Base-by-base conservation (phyloP, 2,329 filamentous ascomycete species). In the Ampelomyces quisqualis region DNA sequence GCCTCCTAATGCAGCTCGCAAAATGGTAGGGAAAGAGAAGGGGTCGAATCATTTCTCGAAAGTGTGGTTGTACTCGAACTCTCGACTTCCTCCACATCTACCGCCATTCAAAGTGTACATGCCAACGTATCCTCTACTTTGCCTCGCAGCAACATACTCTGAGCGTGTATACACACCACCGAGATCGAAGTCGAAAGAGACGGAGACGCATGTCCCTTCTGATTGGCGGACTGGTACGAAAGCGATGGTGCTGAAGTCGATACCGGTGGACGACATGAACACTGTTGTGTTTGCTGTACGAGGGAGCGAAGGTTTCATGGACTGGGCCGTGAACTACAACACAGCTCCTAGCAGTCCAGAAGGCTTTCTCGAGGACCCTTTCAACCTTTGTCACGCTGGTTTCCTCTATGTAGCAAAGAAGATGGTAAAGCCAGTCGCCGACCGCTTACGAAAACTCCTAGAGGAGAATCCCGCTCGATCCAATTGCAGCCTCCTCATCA, bases 251-350 rank as follows among this genome's bases (percentile, higher is more conserved):
- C 83, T 94, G 61, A 91, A 90, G 60, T 88, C 85, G 0, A 77
- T 90, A 0, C 81, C 87, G 1, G 81, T 90, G 62, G 88, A 93
- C 58, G 77, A 88, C 56, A 82, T 84, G 71, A 81, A 87, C 60
- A 84, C 84, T 13, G 84, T 95, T 40, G 85, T 94, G 8, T 87
- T 95, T 57, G 88, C 89, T 10, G 87, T 95, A 47, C 81, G 89
- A 14, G 89, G 89, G 14, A 89, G 84, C 1, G 81, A 88, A 17
- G 86, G 81, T 5, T 86, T 93, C 54, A 82, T 86, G 72, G 89
- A 95, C 69, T 95, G 89, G 89, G 79, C 85, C 2, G 86, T 93
- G 31, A 94, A 95, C 64, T 77, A 93, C 38, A 81, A 86, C 34
- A 79, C 79, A 1, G 80, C 78, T 0, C 88, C 88, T 0, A 74